Evolutionary conservation across 768 basidiomycete genomes (phyloP).

Genomic region (Xerocomus brunneocitrinus): DNA sequence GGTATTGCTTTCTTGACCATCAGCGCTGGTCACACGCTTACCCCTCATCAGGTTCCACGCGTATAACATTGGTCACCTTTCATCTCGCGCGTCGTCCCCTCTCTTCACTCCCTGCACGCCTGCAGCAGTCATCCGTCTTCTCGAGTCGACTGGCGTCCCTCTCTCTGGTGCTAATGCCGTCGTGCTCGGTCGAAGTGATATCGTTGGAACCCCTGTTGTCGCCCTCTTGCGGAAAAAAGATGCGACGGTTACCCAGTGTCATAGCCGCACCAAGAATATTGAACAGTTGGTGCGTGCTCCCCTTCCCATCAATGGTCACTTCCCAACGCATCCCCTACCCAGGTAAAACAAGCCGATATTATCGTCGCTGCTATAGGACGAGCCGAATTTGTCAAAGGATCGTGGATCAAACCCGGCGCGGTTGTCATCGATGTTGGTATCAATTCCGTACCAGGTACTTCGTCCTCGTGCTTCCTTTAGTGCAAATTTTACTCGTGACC

Average conservation of each 20-base stretch:
- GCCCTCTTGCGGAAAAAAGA: slow-evolving; percentile 86
- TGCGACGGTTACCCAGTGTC: slow-evolving; percentile 97
- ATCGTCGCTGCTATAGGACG: slow-evolving; percentile 96
- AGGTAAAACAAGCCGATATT: slow-evolving; percentile 87
- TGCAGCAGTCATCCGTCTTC: slow-evolving; percentile 82
- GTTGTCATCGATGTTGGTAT: slow-evolving; percentile 98
- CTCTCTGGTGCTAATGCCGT: slow-evolving; percentile 81
- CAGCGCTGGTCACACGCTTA: slow-evolving; percentile 1
- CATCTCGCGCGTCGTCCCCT: slow-evolving; percentile 84
- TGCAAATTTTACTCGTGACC: background rate
- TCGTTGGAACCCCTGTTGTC: slow-evolving; percentile 93
- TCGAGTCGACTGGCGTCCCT: slow-evolving; percentile 79
- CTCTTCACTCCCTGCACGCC: slow-evolving; percentile 96
- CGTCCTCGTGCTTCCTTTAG: background rate
- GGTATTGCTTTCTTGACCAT: slow-evolving; percentile 45
- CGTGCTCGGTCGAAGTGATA: slow-evolving; percentile 95
- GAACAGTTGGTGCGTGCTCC: slow-evolving; percentile 59
- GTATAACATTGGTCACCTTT: slow-evolving; percentile 94
- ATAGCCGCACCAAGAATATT: slow-evolving; percentile 83
- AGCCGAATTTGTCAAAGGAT: slow-evolving; percentile 83
- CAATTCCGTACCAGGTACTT: slow-evolving; percentile 84
- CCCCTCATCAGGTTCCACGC: slow-evolving; percentile 77
- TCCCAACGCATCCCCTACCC: slow-evolving; percentile 3
- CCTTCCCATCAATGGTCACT: slow-evolving; percentile 6
- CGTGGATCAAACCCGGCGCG: slow-evolving; percentile 93